Evolutionary conservation across 176 grass and related monocot genomes (phyloP).

Genomic region (Phyllostachys edulis): DNA sequence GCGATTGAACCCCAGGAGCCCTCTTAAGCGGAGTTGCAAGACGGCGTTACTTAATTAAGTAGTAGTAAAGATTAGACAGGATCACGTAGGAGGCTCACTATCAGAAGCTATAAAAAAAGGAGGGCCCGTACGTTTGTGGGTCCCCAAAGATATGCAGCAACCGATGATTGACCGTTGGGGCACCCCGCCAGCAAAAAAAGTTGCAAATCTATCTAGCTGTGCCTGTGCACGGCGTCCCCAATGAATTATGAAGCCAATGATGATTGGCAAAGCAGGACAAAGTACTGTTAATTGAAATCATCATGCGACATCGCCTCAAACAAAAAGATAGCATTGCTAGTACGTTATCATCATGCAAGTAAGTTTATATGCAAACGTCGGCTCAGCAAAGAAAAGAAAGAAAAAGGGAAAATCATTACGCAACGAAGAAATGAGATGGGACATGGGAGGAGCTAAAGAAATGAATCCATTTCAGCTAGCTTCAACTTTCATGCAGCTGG

Average conservation of each 20-base stretch:
- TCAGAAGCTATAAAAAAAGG: not conserved
- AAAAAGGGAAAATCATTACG: not conserved
- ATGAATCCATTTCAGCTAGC: constrained; percentile 41
- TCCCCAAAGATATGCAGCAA: constrained; percentile 17
- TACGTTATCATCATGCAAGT: not conserved
- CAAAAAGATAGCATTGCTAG: not conserved
- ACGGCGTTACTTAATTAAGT: too few species aligned
- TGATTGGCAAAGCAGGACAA: constrained; percentile 28
- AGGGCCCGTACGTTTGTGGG: constrained; percentile 2
- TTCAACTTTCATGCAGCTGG: constrained; percentile 41
- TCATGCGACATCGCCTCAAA: not conserved
- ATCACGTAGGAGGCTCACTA: not conserved
- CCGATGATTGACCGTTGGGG: constrained; percentile 56
- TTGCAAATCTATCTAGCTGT: constrained; percentile 39
- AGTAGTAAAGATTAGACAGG: not conserved
- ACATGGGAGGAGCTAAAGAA: not conserved
- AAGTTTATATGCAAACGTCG: not conserved
- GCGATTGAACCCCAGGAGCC: not conserved
- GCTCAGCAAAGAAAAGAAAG: not conserved
- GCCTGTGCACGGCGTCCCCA: constrained; percentile 40
- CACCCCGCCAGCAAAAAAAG: constrained; percentile 22
- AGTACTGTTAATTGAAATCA: constrained; percentile 19
- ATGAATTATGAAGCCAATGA: constrained; percentile 10
- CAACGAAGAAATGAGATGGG: not conserved
- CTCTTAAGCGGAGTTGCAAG: too few species aligned